These are phyloP conservation scores for Colletotrichum chrysophilum DNA, from an alignment of 2,329 filamentous ascomycete species.

Conservation along the genomic window DNA sequence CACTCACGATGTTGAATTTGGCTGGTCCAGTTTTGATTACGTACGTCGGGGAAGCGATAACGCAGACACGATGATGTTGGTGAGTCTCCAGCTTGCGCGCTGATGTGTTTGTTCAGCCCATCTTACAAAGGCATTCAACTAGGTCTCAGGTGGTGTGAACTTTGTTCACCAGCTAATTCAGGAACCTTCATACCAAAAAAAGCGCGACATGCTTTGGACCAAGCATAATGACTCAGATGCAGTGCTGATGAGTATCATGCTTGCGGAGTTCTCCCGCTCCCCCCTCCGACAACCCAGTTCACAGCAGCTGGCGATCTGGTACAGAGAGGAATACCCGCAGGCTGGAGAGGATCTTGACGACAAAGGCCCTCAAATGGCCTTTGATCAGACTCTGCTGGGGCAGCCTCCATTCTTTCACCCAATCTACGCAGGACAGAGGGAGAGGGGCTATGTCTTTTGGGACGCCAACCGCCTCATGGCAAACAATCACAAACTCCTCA, in stretches of 20 bases:
- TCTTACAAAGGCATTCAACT: background rate
- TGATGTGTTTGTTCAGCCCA: background rate
- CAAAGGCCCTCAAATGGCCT: background rate
- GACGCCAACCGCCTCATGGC: background rate
- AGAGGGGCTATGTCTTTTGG: background rate
- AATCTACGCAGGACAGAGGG: background rate
- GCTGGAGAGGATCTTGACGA: background rate
- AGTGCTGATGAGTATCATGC: background rate
- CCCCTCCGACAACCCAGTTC: background rate
- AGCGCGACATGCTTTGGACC: background rate
- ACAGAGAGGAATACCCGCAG: background rate
- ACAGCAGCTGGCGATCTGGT: background rate
- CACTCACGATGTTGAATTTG: background rate
- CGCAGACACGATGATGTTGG: background rate
- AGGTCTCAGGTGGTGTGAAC: background rate
- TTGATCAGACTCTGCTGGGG: background rate
- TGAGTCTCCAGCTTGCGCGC: background rate
- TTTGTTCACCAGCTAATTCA: background rate
- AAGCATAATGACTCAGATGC: fast-evolving
- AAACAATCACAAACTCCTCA: background rate
- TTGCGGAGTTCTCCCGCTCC: background rate
- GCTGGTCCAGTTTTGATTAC: background rate
- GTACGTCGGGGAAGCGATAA: fast-evolving
- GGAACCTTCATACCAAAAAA: background rate
- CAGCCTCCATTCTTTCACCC: background rate